These are phyloP conservation scores for Solanum etuberosum DNA, from an alignment of 257 asterid species.

Conservation along the genomic window DNA sequence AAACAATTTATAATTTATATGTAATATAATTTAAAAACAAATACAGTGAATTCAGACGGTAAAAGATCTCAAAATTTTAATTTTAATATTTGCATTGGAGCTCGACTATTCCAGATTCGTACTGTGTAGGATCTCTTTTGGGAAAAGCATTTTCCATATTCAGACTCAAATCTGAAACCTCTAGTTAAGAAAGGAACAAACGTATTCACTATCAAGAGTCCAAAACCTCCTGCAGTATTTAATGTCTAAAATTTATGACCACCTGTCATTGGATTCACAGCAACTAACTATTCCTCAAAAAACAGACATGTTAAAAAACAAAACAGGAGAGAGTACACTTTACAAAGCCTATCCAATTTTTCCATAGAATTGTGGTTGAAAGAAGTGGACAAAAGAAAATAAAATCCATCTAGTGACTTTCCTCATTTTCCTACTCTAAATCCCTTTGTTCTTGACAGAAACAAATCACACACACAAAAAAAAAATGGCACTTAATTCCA, in stretches of 20 bases:
- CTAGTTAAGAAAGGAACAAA: too few relatives aligned
- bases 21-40: too few relatives aligned
- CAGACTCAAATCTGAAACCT: too few relatives aligned
- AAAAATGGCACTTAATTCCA: constrained; percentile 59
- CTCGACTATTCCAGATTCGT: too few relatives aligned
- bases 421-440: neutral
- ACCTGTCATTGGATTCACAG: neutral
- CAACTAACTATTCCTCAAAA: neutral
- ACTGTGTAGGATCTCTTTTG: too few relatives aligned
- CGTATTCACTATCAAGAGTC: too few relatives aligned
- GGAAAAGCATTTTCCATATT: too few relatives aligned
- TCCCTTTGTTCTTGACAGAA: neutral
- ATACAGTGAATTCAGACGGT: neutral
- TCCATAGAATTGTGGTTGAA: neutral
- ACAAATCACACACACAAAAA: neutral
- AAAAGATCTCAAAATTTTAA: neutral
- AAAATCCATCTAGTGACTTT: neutral
- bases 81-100: too few relatives aligned
- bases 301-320: neutral
- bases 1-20: too few relatives aligned
- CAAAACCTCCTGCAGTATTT: neutral
- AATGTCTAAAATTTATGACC: neutral
- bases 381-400: neutral
- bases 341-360: neutral
- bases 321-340: neutral